Evolutionary conservation across 2,329 filamentous ascomycete species (phyloP).

Genomic region (Penicillium hordei): DNA sequence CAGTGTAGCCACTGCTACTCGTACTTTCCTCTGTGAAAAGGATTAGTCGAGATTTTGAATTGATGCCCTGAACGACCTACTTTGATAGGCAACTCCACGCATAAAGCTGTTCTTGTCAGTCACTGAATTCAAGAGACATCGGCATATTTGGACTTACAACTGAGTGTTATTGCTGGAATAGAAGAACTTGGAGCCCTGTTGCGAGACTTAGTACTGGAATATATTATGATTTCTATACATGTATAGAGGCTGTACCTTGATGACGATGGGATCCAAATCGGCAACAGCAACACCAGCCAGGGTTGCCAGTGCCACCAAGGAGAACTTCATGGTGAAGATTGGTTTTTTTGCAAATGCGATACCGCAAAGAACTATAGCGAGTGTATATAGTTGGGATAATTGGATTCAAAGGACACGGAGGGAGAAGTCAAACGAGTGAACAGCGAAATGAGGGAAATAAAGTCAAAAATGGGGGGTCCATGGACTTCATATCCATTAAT

Average conservation of each 20-base stretch:
- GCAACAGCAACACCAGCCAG: conserved; percentile 48
- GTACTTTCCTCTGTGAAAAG: conserved; percentile 47
- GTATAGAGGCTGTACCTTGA: conserved; percentile 57
- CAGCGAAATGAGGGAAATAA: not conserved
- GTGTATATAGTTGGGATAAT: conserved; percentile 6
- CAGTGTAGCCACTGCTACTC: conserved; percentile 61
- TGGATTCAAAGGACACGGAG: not conserved
- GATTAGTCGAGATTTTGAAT: conserved; percentile 4
- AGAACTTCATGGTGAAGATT: conserved; percentile 50
- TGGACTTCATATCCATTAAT: conserved; percentile 14
- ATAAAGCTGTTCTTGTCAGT: conserved; percentile 64
- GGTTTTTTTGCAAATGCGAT: not conserved
- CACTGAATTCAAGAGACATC: conserved; percentile 17
- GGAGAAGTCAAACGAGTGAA: conserved; percentile 15
- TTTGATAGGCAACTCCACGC: conserved; percentile 89
- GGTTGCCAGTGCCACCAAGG: conserved; percentile 50
- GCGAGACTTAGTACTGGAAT: not conserved
- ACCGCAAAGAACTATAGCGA: not conserved
- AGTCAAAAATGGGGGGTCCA: not conserved
- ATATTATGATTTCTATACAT: no score
- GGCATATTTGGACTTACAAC: conserved; percentile 54
- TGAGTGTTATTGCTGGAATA: conserved; percentile 73
- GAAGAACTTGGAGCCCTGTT: conserved; percentile 77
- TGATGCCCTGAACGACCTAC: conserved; percentile 33
- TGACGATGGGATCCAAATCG: conserved; percentile 55